Base-by-base conservation (phyloP, 768 basidiomycete genomes). In the Clathrus columnatus region DNA sequence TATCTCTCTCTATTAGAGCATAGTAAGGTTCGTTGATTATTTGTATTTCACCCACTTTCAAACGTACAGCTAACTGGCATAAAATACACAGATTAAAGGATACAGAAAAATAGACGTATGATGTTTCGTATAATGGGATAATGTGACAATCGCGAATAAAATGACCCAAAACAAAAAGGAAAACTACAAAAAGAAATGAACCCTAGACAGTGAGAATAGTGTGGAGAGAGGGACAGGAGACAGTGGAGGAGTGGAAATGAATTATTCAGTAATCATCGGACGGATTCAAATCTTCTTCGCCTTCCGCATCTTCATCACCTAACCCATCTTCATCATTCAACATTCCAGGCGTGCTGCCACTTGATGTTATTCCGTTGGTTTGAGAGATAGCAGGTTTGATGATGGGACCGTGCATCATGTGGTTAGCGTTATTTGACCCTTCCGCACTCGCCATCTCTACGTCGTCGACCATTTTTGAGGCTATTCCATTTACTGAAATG, bases 1-100 rank as follows among this genome's bases (percentile, higher is more conserved):
- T 96, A 96, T 65, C 67, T 83, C 27, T 72, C 72, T 26, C 88
- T 94, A 84, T 71, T 97, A 51, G 72, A 74, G 68, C 83, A 87
- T 48, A 87, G 86, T 67, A 84, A 78, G 78, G 93, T 94, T 66
- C 61, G 88, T 75, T 49, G 4, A 59, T 1, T 5, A 29, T 42
- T 47, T n/a, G 5, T 47, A 6, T 32, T 18, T 50, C 7, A 50
- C n/a, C 50, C 50, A 41, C 18, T 43, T 14, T 36, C 29, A 27
- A 7, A n/a, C n/a, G n/a, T n/a, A n/a, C n/a, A n/a, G n/a, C n/a
- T 47, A 28, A 61, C 55, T 24, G 16, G 61, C 43, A 55, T 26
- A 23, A 17, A 27, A 42, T 47, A 45, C 58, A n/a, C 66, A 93
- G 91, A 83, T 91, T 53, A 80, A 85, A 70, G 91, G 91, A 10